Base-by-base conservation (phyloP, 1,284 basidiomycete genomes). In the Fomitopsis pinicola region DNA sequence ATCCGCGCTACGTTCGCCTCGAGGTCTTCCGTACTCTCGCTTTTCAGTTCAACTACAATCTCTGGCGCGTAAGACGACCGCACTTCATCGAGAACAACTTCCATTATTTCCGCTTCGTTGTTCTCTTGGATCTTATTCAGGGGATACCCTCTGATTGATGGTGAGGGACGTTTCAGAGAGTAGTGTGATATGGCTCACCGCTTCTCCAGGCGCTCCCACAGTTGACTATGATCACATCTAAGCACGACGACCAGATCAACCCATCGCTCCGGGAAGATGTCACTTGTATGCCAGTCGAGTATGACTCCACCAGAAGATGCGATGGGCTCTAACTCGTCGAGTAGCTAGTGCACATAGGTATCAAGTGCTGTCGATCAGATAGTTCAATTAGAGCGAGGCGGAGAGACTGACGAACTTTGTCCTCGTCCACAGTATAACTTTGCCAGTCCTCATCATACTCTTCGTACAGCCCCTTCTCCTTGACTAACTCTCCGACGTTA, bases 41-140 rank as follows among this genome's bases (percentile, higher is more conserved):
- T 95, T 63, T 81, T 76, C 28, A 99, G 81, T 72, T 95, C 94
- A 26, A 98, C 89, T 36, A 99, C 84, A 64, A 97, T 92, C 73
- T 94, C 89, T 26, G 83, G 73, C 0, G 89, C 84, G 74, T 98
- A 99, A 0, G 92, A 92, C 44, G 88, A 86, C 42, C 87, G 82
- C 2, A 97, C 96, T 74, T 99, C 97, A 50, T 94, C 91, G 9
- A 92, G 78, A 28, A 97, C 89, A 40, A 95, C 88, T 70, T 94
- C 84, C 96, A 99, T 98, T 72, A 99, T 99, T 77, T 99, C 97
- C 9, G 96, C 95, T 68, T 96, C 90, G 76, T 99, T 97, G 75
- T 99, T 99, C 76, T 99, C 97, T 73, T 96, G 91, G 10, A 99
- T 94, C 78, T 99, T 99, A 72, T 94, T 92, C 53, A 95, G 75